A percentile compares a stretch with the other conserved stretches of the same genome.
Conservation (phyloP, 2,329 filamentous ascomycete species). For the Myotisia sp. region DNA sequence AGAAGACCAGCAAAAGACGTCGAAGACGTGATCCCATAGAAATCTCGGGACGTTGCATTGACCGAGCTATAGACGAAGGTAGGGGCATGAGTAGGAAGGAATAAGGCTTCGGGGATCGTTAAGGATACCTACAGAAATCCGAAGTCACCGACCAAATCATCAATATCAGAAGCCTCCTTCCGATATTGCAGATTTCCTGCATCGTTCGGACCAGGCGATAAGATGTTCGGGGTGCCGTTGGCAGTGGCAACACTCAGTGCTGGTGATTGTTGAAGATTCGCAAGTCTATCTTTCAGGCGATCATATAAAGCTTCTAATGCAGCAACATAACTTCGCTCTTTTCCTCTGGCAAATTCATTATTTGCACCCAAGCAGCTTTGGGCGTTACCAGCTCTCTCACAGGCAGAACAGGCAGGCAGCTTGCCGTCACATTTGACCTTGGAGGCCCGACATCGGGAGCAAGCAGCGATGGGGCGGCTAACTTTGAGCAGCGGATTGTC, state of each 20-base stretch:
- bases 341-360: conserved; percentile 88
- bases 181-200: conserved; percentile 18
- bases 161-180: conserved; percentile 71
- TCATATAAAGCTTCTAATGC: conserved; percentile 87
- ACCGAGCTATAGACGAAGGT: conserved; percentile 53
- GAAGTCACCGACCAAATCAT: conserved; percentile 85
- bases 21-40: conserved; percentile 71
- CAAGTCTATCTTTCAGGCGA: conserved; percentile 64
- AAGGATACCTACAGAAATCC: conserved; percentile 59
- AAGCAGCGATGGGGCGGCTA: conserved; percentile 65
- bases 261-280: conserved; percentile 30
- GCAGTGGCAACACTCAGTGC: too few relatives aligned
- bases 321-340: conserved; percentile 91
- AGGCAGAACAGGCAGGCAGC: conserved; percentile 84
- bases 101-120: neutral
- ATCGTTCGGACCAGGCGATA: too few relatives aligned
- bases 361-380: conserved; percentile 86
- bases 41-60: conserved; percentile 87
- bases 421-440: conserved; percentile 99
- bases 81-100: conserved; percentile 10
- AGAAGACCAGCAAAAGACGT: conserved; percentile 89
- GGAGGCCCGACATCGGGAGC: conserved; percentile 69
- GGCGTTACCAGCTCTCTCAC: conserved; percentile 76
- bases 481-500: conserved; percentile 38
- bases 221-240: neutral